phyloP scores from a whole-genome alignment of 2,329 filamentous ascomycete genomes.

The Periconia digitata region DNA sequence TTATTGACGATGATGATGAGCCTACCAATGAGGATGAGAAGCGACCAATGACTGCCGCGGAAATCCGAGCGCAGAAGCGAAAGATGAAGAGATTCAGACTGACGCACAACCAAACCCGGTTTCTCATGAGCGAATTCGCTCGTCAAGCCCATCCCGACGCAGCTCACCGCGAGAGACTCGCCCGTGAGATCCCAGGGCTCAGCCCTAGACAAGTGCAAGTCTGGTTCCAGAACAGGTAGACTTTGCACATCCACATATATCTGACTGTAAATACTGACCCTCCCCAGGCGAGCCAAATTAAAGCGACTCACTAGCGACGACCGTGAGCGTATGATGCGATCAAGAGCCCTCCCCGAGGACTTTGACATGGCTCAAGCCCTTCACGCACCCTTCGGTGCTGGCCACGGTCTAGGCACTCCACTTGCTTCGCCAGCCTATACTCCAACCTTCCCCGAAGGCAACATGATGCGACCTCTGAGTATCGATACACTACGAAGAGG shows the following conservation, averaged over 20 bases:
- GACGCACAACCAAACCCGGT: slow-evolving; percentile 95
- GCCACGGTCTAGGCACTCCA: slow-evolving; percentile 50
- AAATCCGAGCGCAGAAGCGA: slow-evolving; percentile 52
- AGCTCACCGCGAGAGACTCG: slow-evolving; percentile 82
- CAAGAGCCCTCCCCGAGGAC: slow-evolving; percentile 60
- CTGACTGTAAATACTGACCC: slow-evolving; percentile 16
- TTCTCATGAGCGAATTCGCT: slow-evolving; percentile 94
- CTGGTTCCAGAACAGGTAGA: slow-evolving; percentile 96
- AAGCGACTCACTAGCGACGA: slow-evolving; percentile 64
- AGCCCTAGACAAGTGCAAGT: slow-evolving; percentile 94
- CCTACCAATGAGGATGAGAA: slow-evolving; percentile 35
- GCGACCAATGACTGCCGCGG: slow-evolving; percentile 49
- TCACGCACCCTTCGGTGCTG: slow-evolving; percentile 55
- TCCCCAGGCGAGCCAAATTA: slow-evolving; percentile 59
- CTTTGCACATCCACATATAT: slow-evolving; percentile 5
- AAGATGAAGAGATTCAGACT: slow-evolving; percentile 80
- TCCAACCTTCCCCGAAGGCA: slow-evolving; percentile 51
- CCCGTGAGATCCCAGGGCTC: slow-evolving; percentile 85
- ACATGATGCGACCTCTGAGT: slow-evolving; percentile 68
- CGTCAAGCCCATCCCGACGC: slow-evolving; percentile 94
- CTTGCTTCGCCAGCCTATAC: slow-evolving; percentile 49
- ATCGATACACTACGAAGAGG: slow-evolving; percentile 67
- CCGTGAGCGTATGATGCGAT: slow-evolving; percentile 63
- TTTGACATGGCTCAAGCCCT: slow-evolving; percentile 63
- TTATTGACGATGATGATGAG: slow-evolving; percentile 21